These are phyloP conservation scores for Hyparrhenia diplandra DNA, from an alignment of 176 grass and related monocot genomes.

Conservation along the genomic window DNA sequence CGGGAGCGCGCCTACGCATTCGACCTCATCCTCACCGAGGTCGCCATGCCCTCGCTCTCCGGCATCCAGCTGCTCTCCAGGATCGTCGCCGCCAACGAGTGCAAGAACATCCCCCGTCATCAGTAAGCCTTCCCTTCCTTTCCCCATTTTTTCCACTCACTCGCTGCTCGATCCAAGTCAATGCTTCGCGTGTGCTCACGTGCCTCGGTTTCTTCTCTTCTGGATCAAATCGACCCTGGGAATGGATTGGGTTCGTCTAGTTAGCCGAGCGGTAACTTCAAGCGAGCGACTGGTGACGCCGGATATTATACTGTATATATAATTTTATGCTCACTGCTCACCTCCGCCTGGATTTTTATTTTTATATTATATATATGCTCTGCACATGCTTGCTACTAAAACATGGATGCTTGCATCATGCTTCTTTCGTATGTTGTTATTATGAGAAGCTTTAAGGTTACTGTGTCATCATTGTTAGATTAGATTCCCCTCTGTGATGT, in stretches of 20 bases:
- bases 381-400: neutral
- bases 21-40: conserved; percentile 95
- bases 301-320: neutral
- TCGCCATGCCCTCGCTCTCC: conserved; percentile 81
- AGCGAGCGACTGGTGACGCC: neutral
- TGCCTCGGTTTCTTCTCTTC: neutral
- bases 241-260: neutral
- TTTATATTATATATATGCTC: neutral
- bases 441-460: neutral
- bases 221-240: neutral
- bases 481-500: neutral
- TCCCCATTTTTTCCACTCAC: no score
- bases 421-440: neutral
- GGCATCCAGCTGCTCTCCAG: conserved; percentile 83
- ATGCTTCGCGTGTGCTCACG: neutral
- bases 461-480: neutral
- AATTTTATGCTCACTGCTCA: neutral
- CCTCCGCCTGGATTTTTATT: neutral
- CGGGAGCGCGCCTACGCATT: conserved; percentile 58
- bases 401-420: neutral
- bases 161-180: neutral
- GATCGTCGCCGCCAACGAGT: conserved; percentile 67
- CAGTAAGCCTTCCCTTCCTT: no score
- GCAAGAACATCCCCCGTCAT: conserved; percentile 94
- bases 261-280: neutral